Conservation (phyloP, 257 asterid genomes). For the Salvia miltiorrhiza region DNA sequence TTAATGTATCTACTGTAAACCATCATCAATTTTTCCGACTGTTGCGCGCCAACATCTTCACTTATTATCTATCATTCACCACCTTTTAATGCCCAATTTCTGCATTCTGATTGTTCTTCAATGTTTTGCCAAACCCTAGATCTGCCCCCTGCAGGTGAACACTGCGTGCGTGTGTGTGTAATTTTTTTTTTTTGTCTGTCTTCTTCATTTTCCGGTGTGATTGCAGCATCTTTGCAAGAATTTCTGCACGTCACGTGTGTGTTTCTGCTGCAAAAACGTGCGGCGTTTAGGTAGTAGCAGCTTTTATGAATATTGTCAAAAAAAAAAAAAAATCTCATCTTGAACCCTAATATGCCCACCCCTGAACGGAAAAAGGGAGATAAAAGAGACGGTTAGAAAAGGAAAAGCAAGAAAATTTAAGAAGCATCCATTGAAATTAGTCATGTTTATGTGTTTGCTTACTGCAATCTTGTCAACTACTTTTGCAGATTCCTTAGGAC, state of each 20-base stretch:
- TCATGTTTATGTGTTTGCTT: constrained; percentile 22
- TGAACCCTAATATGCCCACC: not conserved
- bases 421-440: not conserved
- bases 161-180: constrained; percentile 12
- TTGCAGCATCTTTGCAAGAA: constrained; percentile 19
- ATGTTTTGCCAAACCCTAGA: constrained; percentile 90
- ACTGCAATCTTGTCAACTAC: constrained; percentile 25
- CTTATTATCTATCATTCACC: constrained; percentile 16
- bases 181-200: not conserved
- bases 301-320: constrained; percentile 27
- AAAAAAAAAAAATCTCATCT: not conserved
- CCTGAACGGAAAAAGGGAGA: not conserved
- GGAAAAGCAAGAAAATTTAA: not conserved
- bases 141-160: constrained; percentile 71
- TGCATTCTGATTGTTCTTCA: constrained; percentile 31
- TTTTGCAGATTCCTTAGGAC: constrained; percentile 43
- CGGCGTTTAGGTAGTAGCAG: not conserved
- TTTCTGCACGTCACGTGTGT: constrained; percentile 13
- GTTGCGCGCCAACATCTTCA: constrained; percentile 17
- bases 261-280: not conserved
- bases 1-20: constrained; percentile 15
- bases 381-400: not conserved
- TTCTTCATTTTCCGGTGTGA: constrained; percentile 2
- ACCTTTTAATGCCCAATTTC: constrained; percentile 25
- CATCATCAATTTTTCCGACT: constrained; percentile 15